A percentile compares a stretch with the other conserved stretches of the same genome.
Conservation (phyloP, 257 asterid genomes). For the Knoxia roxburghii region DNA sequence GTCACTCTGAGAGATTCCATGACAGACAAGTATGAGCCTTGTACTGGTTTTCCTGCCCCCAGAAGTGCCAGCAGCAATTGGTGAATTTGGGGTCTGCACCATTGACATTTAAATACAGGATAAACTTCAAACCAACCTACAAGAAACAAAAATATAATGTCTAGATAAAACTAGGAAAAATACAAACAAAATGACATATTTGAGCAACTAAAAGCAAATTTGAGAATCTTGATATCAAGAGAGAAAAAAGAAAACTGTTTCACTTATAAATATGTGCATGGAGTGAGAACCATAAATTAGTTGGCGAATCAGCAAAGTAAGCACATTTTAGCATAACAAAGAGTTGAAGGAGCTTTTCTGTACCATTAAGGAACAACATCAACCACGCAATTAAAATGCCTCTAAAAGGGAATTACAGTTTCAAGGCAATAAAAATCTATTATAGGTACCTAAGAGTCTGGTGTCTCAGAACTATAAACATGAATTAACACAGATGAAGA, state of each 20-base stretch:
- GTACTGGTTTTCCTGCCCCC: slow-evolving; percentile 68
- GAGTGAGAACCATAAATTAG: not conserved
- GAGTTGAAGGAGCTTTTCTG: not conserved
- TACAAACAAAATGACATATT: not conserved
- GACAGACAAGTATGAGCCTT: slow-evolving; percentile 60
- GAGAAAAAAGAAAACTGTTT: not conserved
- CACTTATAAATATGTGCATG: not conserved
- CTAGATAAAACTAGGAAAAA: slow-evolving; percentile 23
- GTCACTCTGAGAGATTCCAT: slow-evolving; percentile 52
- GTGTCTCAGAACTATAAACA: not conserved
- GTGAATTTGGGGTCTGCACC: slow-evolving; percentile 93
- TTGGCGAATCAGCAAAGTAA: not conserved
- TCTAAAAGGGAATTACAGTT: not conserved
- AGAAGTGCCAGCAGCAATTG: slow-evolving; percentile 52
- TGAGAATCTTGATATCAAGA: slow-evolving; percentile 5
- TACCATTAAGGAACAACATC: not conserved
- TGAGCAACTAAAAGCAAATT: slow-evolving; percentile 3
- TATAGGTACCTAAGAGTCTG: not conserved
- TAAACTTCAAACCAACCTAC: slow-evolving; percentile 50
- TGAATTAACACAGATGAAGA: not conserved
- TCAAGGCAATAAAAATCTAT: not conserved
- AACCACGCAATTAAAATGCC: not conserved
- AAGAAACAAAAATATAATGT: slow-evolving; percentile 24
- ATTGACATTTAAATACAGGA: slow-evolving; percentile 53
- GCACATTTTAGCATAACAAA: not conserved